phyloP scores from a whole-genome alignment of 768 basidiomycete genomes.

The Boletus subparvulus region DNA sequence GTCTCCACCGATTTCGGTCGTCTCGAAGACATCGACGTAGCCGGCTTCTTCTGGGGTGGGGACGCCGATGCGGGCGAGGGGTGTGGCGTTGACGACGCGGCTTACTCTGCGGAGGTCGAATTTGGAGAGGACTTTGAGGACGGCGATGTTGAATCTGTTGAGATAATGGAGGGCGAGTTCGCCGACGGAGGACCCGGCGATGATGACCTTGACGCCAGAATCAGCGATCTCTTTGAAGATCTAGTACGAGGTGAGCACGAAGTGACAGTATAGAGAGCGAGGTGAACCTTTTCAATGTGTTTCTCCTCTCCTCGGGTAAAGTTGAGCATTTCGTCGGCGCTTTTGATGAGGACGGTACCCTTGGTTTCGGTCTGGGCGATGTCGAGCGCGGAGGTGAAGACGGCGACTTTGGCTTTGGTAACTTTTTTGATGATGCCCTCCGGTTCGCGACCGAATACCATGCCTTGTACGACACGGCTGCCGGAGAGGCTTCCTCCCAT shows the following conservation, averaged over 20 bases:
- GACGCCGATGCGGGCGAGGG: slow-evolving; percentile 92
- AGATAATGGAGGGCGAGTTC: slow-evolving; percentile 98
- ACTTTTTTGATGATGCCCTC: slow-evolving; percentile 88
- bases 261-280: neutral
- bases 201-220: slow-evolving; percentile 89
- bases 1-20: slow-evolving; percentile 94
- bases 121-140: slow-evolving; percentile 96
- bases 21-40: slow-evolving; percentile 91
- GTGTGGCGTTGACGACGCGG: slow-evolving; percentile 94
- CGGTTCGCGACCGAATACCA: slow-evolving; percentile 97
- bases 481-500: slow-evolving; percentile 87
- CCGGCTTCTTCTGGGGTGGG: slow-evolving; percentile 97
- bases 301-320: slow-evolving; percentile 96
- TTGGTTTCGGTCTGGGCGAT: slow-evolving; percentile 98
- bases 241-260: slow-evolving; percentile 38
- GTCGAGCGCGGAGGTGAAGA: slow-evolving; percentile 92
- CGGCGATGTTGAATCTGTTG: slow-evolving; percentile 89
- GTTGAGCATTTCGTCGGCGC: slow-evolving; percentile 94
- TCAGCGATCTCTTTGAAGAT: slow-evolving; percentile 97
- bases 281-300: slow-evolving; percentile 80
- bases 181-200: slow-evolving; percentile 90
- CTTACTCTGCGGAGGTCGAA: slow-evolving; percentile 94
- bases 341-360: slow-evolving; percentile 95
- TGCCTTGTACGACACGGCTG: slow-evolving; percentile 90
- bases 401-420: slow-evolving; percentile 86